A percentile compares a stretch with the other conserved stretches of the same genome.
Evolutionary conservation across 345 rosid genomes (phyloP).

Genomic region (Acer negundo): DNA sequence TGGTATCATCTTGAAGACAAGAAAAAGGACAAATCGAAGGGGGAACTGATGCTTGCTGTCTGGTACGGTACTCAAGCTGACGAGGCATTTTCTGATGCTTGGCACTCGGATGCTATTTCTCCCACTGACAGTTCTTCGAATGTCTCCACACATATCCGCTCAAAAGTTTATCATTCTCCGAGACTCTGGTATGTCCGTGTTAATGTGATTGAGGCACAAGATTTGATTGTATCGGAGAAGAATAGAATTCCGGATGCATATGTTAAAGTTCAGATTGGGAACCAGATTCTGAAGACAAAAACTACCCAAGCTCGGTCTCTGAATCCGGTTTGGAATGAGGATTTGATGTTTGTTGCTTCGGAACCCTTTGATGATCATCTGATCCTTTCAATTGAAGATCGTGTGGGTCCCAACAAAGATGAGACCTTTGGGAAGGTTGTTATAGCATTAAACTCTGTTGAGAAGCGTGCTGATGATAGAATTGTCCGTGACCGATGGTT

Average conservation of each 20-base stretch:
- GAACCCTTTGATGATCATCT: conserved; percentile 87
- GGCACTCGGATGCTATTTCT: conserved; percentile 74
- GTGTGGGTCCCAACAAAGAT: conserved; percentile 63
- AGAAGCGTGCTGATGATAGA: conserved; percentile 60
- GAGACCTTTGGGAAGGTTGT: conserved; percentile 60
- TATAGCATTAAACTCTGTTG: conserved; percentile 50
- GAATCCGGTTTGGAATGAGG: conserved; percentile 90
- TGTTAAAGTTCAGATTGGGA: conserved; percentile 66
- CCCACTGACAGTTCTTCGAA: conserved; percentile 51
- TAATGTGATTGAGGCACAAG: conserved; percentile 82
- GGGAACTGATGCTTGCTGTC: conserved; percentile 90
- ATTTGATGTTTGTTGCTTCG: conserved; percentile 81
- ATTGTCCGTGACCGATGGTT: conserved; percentile 55
- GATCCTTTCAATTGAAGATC: conserved; percentile 67
- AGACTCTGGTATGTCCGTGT: conserved; percentile 93
- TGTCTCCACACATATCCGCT: conserved; percentile 55
- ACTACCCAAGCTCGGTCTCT: conserved; percentile 46
- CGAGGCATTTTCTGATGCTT: conserved; percentile 90
- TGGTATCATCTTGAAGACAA: conserved; percentile 80
- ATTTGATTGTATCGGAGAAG: conserved; percentile 60
- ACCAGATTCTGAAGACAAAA: conserved; percentile 72
- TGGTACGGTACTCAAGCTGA: conserved; percentile 99
- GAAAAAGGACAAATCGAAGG: conserved; percentile 59
- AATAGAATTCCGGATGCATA: conserved; percentile 62
- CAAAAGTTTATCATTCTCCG: conserved; percentile 93